Base-by-base conservation (phyloP, 495 filamentous ascomycete genomes). In the Cryomyces antarcticus region DNA sequence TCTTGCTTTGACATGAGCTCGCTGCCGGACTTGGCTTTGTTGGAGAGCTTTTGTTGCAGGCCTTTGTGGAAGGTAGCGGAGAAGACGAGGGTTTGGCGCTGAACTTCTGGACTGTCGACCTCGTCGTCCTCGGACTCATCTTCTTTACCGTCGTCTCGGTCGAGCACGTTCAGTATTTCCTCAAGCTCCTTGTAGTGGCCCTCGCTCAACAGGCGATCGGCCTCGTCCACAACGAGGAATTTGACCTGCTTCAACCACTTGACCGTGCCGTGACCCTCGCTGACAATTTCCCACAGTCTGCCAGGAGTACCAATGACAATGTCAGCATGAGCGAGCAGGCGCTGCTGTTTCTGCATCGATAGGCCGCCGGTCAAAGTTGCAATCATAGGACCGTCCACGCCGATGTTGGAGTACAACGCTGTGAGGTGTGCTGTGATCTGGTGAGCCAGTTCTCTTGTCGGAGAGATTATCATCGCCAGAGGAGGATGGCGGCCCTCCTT, bases 131-230 rank as follows among this genome's bases (percentile, higher is more conserved):
- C 69, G 9, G 57, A 60, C 31, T 64, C 58, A 11, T 62, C 58
- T n/a, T n/a, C n/a, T n/a, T n/a, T n/a, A n/a, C n/a, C n/a, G 41
- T 62, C 60, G 11, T 64, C 51, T 28, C 73, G 65, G 47, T 92
- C 80, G 5, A 97, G 62, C 0, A 82, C 69, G 42, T 69, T 71
- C 9, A 97, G 56, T 33, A 96, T 85, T 39, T 96, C 77, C 37
- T 83, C 77, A 0, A 86, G 72, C 53, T 97, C 89, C 58, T 95
- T 87, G 62, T 92, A 97, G 54, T 93, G 79, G 3, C 89, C 89
- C 53, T 93, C 79, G 44, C 85, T 89, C 34, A 97, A 63, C 31
- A 97, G 66, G 41, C 92, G 71, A 64, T 97, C 89, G 0, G 92
- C 89, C 62, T 97, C 89, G 52, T 97, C 89, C 4, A 97, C 68